Conservation (phyloP, 2,329 filamentous ascomycete species). For the Pseudogymnoascus sp. region DNA sequence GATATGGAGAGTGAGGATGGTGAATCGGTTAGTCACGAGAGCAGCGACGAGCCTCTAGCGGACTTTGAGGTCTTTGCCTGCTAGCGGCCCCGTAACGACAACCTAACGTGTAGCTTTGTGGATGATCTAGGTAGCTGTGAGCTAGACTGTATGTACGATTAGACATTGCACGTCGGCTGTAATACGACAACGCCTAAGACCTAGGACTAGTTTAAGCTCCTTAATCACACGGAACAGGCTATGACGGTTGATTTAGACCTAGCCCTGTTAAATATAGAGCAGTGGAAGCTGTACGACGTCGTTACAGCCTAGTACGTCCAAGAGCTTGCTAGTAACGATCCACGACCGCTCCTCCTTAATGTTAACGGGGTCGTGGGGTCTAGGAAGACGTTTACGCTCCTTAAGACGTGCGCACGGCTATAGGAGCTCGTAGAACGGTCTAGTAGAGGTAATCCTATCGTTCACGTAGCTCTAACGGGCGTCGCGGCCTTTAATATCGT, state of each 20-base stretch:
- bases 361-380: conserved; percentile 9
- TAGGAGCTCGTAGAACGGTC: conserved; percentile 3
- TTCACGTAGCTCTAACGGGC: conserved; percentile 11
- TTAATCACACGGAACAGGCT: too few relatives aligned
- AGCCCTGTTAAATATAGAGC: conserved; percentile 4
- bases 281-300: conserved; percentile 11
- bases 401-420: conserved; percentile 8
- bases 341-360: conserved; percentile 9
- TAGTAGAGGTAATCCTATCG: neutral
- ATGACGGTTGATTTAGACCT: conserved; percentile 9
- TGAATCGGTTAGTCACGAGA: neutral
- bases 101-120: neutral
- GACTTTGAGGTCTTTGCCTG: conserved; percentile 11
- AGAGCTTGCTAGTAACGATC: neutral
- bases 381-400: conserved; percentile 10
- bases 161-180: conserved; percentile 7
- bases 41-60: neutral
- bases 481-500: conserved; percentile 10
- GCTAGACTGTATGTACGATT: conserved; percentile 10
- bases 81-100: neutral
- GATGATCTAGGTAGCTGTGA: neutral
- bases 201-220: conserved; percentile 9
- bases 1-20: neutral
- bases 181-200: neutral
- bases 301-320: conserved; percentile 7